phyloP scores from a whole-genome alignment of 352 stramenopile species.

The Lagenidium sp. region DNA sequence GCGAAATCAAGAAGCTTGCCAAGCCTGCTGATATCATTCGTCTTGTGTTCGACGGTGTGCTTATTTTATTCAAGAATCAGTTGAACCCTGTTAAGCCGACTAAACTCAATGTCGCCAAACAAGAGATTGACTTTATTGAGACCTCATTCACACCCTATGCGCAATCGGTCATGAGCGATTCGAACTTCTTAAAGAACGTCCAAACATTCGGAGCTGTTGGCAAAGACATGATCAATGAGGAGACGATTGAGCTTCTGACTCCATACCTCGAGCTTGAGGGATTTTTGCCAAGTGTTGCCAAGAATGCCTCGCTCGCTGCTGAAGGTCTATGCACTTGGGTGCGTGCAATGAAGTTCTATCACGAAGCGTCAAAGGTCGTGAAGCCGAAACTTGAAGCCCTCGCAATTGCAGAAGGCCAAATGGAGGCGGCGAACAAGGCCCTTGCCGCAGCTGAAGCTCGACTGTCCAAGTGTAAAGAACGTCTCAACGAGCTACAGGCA shows the following conservation, averaged over 20 bases:
- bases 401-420: conserved; percentile 93
- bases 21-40: conserved; percentile 99
- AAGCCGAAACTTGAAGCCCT: conserved; percentile 98
- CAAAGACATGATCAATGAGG: conserved; percentile 98
- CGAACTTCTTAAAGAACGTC: conserved; percentile 96
- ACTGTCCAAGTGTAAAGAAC: conserved; percentile 92
- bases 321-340: conserved; percentile 97
- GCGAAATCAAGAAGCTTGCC: conserved; percentile 97
- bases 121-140: conserved; percentile 96
- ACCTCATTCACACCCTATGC: conserved; percentile 95
- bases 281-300: conserved; percentile 93
- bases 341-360: conserved; percentile 98
- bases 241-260: conserved; percentile 97
- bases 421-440: conserved; percentile 96
- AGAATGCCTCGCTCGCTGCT: conserved; percentile 94
- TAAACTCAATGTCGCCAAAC: conserved; percentile 95
- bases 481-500: conserved; percentile 91
- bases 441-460: conserved; percentile 89
- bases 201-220: conserved; percentile 93
- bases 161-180: conserved; percentile 94
- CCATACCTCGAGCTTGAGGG: conserved; percentile 97
- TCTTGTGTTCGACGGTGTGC: conserved; percentile 96
- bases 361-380: conserved; percentile 97
- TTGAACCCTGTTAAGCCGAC: conserved; percentile 88
- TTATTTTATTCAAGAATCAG: conserved; percentile 95